These are phyloP conservation scores for Pythium dissimile DNA, from an alignment of 352 stramenopile species.

Conservation along the genomic window DNA sequence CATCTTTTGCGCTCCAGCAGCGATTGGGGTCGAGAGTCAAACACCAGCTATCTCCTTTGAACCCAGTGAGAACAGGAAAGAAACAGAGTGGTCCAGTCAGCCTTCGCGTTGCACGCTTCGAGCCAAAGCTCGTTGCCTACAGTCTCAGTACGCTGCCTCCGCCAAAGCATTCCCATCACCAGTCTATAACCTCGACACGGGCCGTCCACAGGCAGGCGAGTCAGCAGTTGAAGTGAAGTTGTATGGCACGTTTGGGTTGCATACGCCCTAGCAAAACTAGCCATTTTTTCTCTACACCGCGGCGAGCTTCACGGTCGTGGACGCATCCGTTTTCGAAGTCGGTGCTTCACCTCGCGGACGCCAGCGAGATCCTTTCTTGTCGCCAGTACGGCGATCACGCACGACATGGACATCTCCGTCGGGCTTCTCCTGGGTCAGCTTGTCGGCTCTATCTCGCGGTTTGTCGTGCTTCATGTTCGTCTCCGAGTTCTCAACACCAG, in stretches of 20 bases:
- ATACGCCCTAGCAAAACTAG: too few relatives aligned
- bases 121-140: conserved; percentile 39
- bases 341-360: neutral
- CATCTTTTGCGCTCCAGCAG: conserved; percentile 1
- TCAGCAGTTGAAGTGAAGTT: too few relatives aligned
- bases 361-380: neutral
- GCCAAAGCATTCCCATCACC: conserved; percentile 4
- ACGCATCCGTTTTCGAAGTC: neutral
- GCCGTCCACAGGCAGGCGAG: too few relatives aligned
- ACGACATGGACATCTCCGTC: too few relatives aligned
- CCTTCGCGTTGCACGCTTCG: conserved; percentile 25
- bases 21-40: conserved; percentile 19
- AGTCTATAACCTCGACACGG: neutral
- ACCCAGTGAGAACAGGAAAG: neutral
- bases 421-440: too few relatives aligned
- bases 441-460: too few relatives aligned
- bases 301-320: too few relatives aligned
- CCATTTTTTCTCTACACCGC: too few relatives aligned
- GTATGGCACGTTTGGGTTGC: too few relatives aligned
- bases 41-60: conserved; percentile 15
- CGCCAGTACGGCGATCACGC: neutral
- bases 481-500: too few relatives aligned
- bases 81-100: neutral
- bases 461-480: too few relatives aligned
- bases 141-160: conserved; percentile 40